Evolutionary conservation across 768 basidiomycete species (phyloP).

Genomic region (Cyclocybe cylindracea): DNA sequence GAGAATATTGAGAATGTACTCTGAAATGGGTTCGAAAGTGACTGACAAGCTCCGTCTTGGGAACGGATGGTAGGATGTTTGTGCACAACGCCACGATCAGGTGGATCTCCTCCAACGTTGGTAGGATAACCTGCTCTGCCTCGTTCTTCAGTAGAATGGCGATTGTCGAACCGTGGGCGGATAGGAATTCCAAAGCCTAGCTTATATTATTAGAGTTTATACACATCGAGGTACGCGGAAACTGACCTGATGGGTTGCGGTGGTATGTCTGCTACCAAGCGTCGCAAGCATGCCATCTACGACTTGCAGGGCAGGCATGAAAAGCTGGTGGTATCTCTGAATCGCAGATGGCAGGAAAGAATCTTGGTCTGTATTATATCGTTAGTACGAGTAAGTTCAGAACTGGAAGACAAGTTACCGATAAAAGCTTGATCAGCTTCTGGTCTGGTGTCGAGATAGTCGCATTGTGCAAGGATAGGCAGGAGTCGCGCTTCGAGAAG

Average conservation of each 20-base stretch:
- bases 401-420: constrained; percentile 44
- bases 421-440: constrained; percentile 82
- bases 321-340: constrained; percentile 87
- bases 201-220: background rate
- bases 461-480: constrained; percentile 75
- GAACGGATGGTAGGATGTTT: constrained; percentile 68
- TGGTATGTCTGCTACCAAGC: constrained; percentile 67
- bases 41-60: constrained; percentile 78
- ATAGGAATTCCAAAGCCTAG: constrained; percentile 80
- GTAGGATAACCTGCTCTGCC: constrained; percentile 56
- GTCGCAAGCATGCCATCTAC: constrained; percentile 76
- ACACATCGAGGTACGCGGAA: background rate
- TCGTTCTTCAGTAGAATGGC: constrained; percentile 81
- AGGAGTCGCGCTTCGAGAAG: constrained; percentile 79
- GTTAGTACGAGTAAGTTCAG: background rate
- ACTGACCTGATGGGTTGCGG: constrained; percentile 68
- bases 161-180: constrained; percentile 81
- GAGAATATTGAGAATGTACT: background rate
- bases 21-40: background rate
- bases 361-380: constrained; percentile 59
- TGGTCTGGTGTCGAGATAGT: constrained; percentile 84
- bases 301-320: constrained; percentile 86
- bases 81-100: constrained; percentile 75
- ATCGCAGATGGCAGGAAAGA: constrained; percentile 87
- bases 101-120: constrained; percentile 77